These are phyloP conservation scores for Globisporangium cystogenes DNA, from an alignment of 352 stramenopile species.

Conservation along the genomic window DNA sequence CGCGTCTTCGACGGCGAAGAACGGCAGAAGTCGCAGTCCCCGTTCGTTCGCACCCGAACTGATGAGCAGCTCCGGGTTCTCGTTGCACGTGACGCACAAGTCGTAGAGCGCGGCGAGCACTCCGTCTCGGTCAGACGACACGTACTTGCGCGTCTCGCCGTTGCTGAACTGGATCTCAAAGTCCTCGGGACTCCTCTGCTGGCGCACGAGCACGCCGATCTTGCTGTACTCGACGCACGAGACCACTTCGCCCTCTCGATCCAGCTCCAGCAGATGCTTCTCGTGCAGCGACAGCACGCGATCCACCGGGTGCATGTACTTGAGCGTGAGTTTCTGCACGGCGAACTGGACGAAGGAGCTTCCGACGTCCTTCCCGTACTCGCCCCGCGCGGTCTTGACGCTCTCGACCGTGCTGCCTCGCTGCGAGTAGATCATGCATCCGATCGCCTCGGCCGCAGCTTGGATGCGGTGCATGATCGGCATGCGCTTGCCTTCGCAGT, in stretches of 20 bases:
- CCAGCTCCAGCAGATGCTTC: slow-evolving; percentile 64
- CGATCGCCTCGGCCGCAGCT: slow-evolving; percentile 46
- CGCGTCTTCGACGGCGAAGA: slow-evolving; percentile 64
- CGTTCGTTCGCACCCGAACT: slow-evolving; percentile 60
- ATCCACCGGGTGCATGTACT: slow-evolving; percentile 40
- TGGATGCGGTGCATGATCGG: slow-evolving; percentile 55
- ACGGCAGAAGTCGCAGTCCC: slow-evolving; percentile 60
- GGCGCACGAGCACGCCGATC: slow-evolving; percentile 68
- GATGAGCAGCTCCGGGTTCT: slow-evolving; percentile 73
- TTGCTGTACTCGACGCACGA: slow-evolving; percentile 56
- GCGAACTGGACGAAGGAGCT: slow-evolving; percentile 68
- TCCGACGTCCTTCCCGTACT: slow-evolving; percentile 38
- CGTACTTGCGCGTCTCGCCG: slow-evolving; percentile 51
- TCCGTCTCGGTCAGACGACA: slow-evolving; percentile 60
- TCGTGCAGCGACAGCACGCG: slow-evolving; percentile 65
- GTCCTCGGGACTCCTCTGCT: slow-evolving; percentile 28
- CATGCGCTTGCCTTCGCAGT: slow-evolving; percentile 40
- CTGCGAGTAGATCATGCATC: slow-evolving; percentile 38
- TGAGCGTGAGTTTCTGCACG: slow-evolving; percentile 62
- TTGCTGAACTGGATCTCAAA: slow-evolving; percentile 79
- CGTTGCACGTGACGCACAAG: slow-evolving; percentile 65
- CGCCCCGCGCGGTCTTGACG: slow-evolving; percentile 38
- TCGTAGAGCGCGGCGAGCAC: slow-evolving; percentile 77
- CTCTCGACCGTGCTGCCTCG: slow-evolving; percentile 29
- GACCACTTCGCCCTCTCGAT: slow-evolving; percentile 41